These are phyloP conservation scores for Fragilariopsis cylindrus DNA, from an alignment of 108 stramenopile genomes.

Conservation along the genomic window DNA sequence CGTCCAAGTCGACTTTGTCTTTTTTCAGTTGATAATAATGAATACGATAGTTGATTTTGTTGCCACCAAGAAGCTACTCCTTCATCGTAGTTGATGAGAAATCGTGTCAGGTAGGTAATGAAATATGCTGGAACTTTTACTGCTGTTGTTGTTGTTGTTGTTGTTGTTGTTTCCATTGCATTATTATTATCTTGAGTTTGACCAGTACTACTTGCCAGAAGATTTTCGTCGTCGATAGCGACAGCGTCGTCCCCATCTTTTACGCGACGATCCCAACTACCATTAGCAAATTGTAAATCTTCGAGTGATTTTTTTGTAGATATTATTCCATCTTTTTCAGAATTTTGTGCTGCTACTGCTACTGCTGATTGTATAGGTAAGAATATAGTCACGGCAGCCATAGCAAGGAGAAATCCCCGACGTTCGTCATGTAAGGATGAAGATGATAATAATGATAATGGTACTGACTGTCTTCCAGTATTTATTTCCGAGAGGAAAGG, in stretches of 20 bases:
- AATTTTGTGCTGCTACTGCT: constrained; percentile 2
- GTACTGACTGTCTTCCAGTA: too few species aligned
- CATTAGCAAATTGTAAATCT: constrained; percentile 39
- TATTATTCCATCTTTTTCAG: constrained; percentile 9
- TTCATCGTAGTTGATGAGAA: constrained; percentile 71
- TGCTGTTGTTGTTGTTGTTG: neutral
- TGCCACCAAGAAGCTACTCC: constrained; percentile 68
- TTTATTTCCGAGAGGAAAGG: too few species aligned
- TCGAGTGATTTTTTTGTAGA: constrained; percentile 29
- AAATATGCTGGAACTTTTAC: constrained; percentile 61
- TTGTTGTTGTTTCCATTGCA: neutral
- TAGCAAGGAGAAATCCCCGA: constrained; percentile 9
- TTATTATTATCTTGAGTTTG: neutral
- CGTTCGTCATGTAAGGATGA: neutral
- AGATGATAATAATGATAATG: neutral
- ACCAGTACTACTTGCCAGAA: neutral
- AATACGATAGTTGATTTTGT: constrained; percentile 33
- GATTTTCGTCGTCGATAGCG: neutral
- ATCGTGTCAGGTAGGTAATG: constrained; percentile 66
- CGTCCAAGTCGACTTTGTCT: constrained; percentile 40
- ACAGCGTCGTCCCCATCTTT: neutral
- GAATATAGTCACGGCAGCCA: neutral
- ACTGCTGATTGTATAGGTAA: constrained; percentile 17
- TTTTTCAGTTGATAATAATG: constrained; percentile 51
- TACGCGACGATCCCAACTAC: constrained; percentile 29